Conservation (phyloP, 1,284 basidiomycete genomes). For the Ustilago sp. region DNA sequence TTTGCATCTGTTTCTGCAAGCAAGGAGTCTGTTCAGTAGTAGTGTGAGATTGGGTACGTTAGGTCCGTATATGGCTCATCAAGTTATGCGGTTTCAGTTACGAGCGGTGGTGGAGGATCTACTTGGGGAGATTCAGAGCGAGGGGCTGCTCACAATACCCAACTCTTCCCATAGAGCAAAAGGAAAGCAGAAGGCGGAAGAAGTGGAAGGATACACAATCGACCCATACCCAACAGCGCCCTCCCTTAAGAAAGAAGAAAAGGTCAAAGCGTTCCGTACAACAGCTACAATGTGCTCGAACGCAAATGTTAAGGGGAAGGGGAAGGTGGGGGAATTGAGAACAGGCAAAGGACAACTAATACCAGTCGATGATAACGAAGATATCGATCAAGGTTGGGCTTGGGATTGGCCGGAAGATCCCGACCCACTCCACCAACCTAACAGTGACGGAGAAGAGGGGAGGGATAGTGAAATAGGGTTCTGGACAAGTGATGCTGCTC, state of each 20-base stretch:
- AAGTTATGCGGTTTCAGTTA: conserved; percentile 81
- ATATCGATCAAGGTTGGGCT: conserved; percentile 52
- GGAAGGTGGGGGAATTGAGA: conserved; percentile 19
- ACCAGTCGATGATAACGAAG: conserved; percentile 46
- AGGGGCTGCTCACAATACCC: background rate
- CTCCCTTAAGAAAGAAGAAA: too few relatives aligned
- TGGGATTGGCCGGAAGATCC: conserved; percentile 69
- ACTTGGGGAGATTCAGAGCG: conserved; percentile 14
- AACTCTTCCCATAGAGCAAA: background rate
- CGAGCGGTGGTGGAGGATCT: conserved; percentile 33
- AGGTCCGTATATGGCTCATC: conserved; percentile 92
- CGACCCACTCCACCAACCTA: background rate
- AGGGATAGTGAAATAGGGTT: conserved; percentile 41
- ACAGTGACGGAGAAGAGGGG: background rate
- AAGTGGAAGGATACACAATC: conserved; percentile 12
- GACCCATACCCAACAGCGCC: background rate
- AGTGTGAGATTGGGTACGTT: conserved; percentile 90
- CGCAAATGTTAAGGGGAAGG: background rate
- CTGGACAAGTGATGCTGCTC: conserved; percentile 66
- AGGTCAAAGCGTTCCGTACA: conserved; percentile 15
- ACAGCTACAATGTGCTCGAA: conserved; percentile 5
- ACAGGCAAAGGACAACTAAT: conserved; percentile 22
- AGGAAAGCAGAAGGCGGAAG: background rate
- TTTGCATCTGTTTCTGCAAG: conserved; percentile 92
- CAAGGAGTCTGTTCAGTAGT: conserved; percentile 86